A percentile compares a stretch with the other conserved stretches of the same genome.
Conservation (phyloP, 2,329 filamentous ascomycete genomes). For the Volutella citrinella region DNA sequence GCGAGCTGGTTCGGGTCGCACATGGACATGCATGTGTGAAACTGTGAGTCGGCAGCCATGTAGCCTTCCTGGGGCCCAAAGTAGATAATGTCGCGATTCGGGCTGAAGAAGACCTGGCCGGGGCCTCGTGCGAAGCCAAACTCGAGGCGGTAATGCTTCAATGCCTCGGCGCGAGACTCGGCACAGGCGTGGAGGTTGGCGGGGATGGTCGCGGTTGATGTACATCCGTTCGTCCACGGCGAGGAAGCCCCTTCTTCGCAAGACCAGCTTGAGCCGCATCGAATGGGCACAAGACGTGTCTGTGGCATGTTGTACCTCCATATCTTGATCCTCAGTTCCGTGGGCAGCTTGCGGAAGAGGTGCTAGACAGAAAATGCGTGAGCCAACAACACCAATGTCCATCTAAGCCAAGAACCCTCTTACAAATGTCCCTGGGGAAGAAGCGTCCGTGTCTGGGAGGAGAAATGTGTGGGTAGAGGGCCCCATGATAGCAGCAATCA, state of each 20-base stretch:
- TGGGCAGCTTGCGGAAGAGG: constrained; percentile 40
- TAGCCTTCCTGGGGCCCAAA: constrained; percentile 44
- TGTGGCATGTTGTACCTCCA: constrained; percentile 44
- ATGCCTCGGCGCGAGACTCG: constrained; percentile 44
- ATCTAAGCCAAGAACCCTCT: constrained; percentile 4
- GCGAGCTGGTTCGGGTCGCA: constrained; percentile 39
- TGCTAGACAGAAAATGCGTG: constrained; percentile 29
- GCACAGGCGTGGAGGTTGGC: constrained; percentile 43
- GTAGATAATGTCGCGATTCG: constrained; percentile 42
- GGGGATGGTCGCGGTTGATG: constrained; percentile 40
- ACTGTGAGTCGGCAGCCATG: constrained; percentile 44
- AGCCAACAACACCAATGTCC: constrained; percentile 10
- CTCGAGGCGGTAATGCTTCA: constrained; percentile 37
- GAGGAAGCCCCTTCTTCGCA: constrained; percentile 14
- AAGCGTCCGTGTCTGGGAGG: too few species aligned
- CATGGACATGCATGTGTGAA: constrained; percentile 42
- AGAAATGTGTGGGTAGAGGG: too few species aligned
- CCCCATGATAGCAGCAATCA: too few species aligned
- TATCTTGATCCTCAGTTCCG: constrained; percentile 46
- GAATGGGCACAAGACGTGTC: constrained; percentile 42
- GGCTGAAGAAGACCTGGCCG: constrained; percentile 42
- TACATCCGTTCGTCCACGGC: constrained; percentile 32
- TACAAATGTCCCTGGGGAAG: too few species aligned
- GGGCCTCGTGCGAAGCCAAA: constrained; percentile 42
- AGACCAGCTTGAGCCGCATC: constrained; percentile 33